Conservation (phyloP, 306 rosid species). For the Carpinus fangiana region DNA sequence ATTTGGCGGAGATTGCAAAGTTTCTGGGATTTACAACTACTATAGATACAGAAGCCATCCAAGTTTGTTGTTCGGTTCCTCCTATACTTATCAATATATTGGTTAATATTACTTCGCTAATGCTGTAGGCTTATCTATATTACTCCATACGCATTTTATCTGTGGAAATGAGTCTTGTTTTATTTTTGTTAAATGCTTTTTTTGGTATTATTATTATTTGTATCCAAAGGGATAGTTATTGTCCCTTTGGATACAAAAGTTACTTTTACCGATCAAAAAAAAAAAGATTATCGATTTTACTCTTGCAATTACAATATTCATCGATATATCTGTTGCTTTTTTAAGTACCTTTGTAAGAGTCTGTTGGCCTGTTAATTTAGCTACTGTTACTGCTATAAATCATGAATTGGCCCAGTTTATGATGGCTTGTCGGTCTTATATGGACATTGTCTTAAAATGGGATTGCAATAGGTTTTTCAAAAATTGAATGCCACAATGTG, state of each 20-base stretch:
- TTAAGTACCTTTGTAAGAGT: not conserved
- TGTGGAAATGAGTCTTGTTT: not conserved
- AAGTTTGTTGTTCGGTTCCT: constrained; percentile 51
- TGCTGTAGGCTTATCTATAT: not conserved
- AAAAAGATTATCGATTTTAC: not conserved
- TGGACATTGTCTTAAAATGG: not conserved
- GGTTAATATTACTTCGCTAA: not conserved
- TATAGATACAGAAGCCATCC: constrained; percentile 85
- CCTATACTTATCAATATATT: not conserved
- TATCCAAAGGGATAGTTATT: not conserved
- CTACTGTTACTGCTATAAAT: not conserved
- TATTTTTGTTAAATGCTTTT: not conserved
- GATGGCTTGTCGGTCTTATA: not conserved
- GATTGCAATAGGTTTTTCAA: not conserved
- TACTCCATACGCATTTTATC: not conserved
- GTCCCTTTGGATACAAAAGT: too few species aligned
- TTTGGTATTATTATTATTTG: not conserved
- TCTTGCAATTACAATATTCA: not conserved
- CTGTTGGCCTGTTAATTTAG: not conserved
- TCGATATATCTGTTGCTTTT: not conserved
- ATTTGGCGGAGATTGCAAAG: constrained; percentile 92
- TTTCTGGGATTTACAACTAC: constrained; percentile 77
- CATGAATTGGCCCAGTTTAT: too few species aligned
- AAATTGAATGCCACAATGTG: not conserved
- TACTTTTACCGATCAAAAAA: too few species aligned